phyloP scores from a whole-genome alignment of 768 basidiomycete species.

The Pisolithus sp. region DNA sequence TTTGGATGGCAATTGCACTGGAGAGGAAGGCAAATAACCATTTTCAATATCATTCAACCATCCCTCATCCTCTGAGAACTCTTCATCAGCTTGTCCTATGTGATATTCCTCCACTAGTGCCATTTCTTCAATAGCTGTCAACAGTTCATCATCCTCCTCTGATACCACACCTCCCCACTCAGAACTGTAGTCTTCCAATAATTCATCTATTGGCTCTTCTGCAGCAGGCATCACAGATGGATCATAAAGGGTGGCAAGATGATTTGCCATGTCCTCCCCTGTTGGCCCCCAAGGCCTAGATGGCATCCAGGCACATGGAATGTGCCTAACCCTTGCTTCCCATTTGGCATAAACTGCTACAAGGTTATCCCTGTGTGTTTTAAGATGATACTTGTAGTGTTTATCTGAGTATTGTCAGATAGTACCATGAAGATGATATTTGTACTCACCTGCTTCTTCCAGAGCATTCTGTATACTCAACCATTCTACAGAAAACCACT shows the following conservation, averaged over 20 bases:
- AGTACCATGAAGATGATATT: not conserved
- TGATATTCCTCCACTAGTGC: constrained; percentile 3
- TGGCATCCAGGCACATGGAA: not conserved
- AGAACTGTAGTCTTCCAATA: not conserved
- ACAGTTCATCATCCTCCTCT: not conserved
- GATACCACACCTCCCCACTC: not conserved
- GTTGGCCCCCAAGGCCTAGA: not conserved
- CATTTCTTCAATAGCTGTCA: constrained; percentile 1
- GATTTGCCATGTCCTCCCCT: not conserved
- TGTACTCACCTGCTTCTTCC: not conserved
- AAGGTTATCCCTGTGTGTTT: no score
- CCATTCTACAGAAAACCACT: no score
- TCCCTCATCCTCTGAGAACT: not conserved
- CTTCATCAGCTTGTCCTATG: not conserved
- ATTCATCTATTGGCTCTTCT: not conserved
- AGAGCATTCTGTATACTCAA: not conserved
- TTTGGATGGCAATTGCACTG: not conserved
- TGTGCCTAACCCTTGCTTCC: no score
- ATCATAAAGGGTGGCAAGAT: not conserved
- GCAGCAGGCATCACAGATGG: not conserved
- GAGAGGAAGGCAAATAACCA: not conserved
- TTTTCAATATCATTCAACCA: not conserved
- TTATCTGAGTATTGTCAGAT: not conserved
- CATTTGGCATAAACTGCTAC: no score
- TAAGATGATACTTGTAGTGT: no score